Base-by-base conservation (phyloP, 768 basidiomycete genomes). In the Amanita exitialis region DNA sequence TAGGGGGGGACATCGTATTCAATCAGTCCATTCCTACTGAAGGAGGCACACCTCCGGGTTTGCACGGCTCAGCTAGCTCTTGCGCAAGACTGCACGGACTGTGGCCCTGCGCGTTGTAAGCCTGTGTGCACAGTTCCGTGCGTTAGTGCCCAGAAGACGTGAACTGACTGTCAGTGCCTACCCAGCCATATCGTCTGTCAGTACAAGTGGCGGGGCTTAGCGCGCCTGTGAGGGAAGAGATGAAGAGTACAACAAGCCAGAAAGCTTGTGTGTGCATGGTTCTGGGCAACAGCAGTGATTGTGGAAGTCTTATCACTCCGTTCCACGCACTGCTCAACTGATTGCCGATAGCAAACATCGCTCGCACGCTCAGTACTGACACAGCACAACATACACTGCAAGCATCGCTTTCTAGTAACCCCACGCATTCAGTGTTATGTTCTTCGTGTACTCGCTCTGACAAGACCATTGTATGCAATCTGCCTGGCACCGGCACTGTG, bases 81-180 rank as follows among this genome's bases (percentile, higher is more conserved):
- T 44, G 27, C 10, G 52, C 52, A 34, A 53, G 16, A 30, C 15
- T 16, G 39, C 52, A 53, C 4, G 52, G 52, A 25, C 37, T 47
- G n/a, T 46, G 37, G 21, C 37, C 37, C 20, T 37, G 15, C 6
- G 45, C n/a, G 25, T 47, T 53, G 52, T 37, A 47, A 2, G 18
- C 15, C 52, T 53, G 15, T 0, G 13, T 35, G 12, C 1, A 28
- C 7, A 16, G n/a, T 9, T 30, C 32, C 1, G 9, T 34, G 1
- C 30, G 3, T 18, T 47, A 18, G 16, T 18, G 21, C 6, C 28
- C 5, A 3, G 13, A 32, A 32, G 27, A 4, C 10, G 15, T 18
- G 4, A 32, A n/a, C 15, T 35, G 20, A 23, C n/a, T n/a, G n/a
- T n/a, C 4, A 36, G 7, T 8, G 16, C 47, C 18, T 15, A 48